Percentiles rank a stretch among this genome's conserved stretches.
Conservation (phyloP, 768 basidiomycete species). For the Suillus decipiens region DNA sequence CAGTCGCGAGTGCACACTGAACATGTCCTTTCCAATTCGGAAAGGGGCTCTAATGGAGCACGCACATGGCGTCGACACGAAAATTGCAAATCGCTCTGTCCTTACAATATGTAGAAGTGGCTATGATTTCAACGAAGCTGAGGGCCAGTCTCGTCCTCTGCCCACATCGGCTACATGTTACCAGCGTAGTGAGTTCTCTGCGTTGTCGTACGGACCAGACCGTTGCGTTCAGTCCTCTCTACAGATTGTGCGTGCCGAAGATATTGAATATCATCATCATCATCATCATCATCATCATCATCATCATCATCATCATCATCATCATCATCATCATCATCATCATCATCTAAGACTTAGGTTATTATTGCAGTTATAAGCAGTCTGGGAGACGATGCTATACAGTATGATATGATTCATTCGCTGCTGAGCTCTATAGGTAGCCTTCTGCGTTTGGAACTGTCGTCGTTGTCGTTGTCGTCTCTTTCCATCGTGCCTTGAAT, state of each 20-base stretch:
- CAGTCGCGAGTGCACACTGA: too few relatives aligned
- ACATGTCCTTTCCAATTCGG: too few relatives aligned
- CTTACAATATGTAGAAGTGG: too few relatives aligned
- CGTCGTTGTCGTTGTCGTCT: slow-evolving; percentile 59
- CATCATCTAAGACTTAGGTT: not conserved
- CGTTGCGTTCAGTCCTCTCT: slow-evolving; percentile 48
- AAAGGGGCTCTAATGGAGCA: too few relatives aligned
- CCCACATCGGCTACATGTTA: slow-evolving; percentile 68
- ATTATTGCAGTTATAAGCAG: slow-evolving; percentile 54
- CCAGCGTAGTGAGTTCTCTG: slow-evolving; percentile 58
- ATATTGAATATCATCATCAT: not conserved
- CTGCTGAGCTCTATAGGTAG: slow-evolving; percentile 73
- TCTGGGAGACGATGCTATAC: slow-evolving; percentile 54
- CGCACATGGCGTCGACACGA: too few relatives aligned
- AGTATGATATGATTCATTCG: slow-evolving; percentile 66
- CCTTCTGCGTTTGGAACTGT: slow-evolving; percentile 64
- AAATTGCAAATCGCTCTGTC: too few relatives aligned
- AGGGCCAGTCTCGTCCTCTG: slow-evolving; percentile 42
- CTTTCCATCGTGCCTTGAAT: slow-evolving; percentile 9
- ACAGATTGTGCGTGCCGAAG: slow-evolving; percentile 50
- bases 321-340: too few relatives aligned
- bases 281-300: too few relatives aligned
- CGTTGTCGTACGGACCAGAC: slow-evolving; percentile 13
- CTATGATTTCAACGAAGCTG: slow-evolving; percentile 38
- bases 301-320: too few relatives aligned